A percentile compares a stretch with the other conserved stretches of the same genome.
phyloP scores from a whole-genome alignment of 2,329 filamentous ascomycete genomes.

The Diaporthe humulicola region DNA sequence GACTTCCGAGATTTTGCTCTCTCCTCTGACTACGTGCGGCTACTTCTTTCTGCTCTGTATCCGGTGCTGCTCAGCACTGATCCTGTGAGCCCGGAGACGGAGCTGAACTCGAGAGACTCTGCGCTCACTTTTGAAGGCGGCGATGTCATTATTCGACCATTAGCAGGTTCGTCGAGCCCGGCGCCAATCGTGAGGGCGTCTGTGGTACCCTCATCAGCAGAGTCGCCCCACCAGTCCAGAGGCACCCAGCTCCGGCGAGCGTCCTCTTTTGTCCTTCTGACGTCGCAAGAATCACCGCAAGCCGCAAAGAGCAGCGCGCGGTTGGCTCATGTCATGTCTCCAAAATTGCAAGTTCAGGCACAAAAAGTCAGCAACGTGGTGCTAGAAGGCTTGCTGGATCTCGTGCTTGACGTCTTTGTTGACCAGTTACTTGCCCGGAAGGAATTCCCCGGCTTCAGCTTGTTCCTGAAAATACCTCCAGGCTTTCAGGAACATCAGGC shows the following conservation, averaged over 20 bases:
- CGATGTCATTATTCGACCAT: slow-evolving; percentile 85
- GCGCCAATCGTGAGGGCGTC: slow-evolving; percentile 82
- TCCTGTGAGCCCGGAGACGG: slow-evolving; percentile 83
- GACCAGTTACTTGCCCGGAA: slow-evolving; percentile 89
- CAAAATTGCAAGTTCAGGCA: slow-evolving; percentile 64
- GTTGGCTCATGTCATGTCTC: slow-evolving; percentile 73
- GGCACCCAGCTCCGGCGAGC: slow-evolving; percentile 80
- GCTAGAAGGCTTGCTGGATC: slow-evolving; percentile 81
- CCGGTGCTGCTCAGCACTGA: slow-evolving; percentile 91
- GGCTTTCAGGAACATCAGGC: slow-evolving; percentile 95
- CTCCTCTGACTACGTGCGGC: slow-evolving; percentile 83
- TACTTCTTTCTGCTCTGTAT: slow-evolving; percentile 84
- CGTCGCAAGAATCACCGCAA: slow-evolving; percentile 73
- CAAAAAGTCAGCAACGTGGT: slow-evolving; percentile 75
- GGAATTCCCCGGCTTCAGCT: slow-evolving; percentile 88
- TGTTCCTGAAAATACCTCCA: slow-evolving; percentile 90
- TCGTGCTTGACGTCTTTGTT: slow-evolving; percentile 84
- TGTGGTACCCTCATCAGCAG: slow-evolving; percentile 64
- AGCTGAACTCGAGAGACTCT: slow-evolving; percentile 87
- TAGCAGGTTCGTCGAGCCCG: slow-evolving; percentile 70
- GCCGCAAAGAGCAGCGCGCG: slow-evolving; percentile 69
- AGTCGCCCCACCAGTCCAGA: slow-evolving; percentile 56
- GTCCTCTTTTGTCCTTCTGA: slow-evolving; percentile 92
- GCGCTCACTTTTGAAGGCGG: slow-evolving; percentile 87
- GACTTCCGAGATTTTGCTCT: slow-evolving; percentile 87